Conservation (phyloP, 176 grass and related monocot genomes). For the Zoysia pacifica region DNA sequence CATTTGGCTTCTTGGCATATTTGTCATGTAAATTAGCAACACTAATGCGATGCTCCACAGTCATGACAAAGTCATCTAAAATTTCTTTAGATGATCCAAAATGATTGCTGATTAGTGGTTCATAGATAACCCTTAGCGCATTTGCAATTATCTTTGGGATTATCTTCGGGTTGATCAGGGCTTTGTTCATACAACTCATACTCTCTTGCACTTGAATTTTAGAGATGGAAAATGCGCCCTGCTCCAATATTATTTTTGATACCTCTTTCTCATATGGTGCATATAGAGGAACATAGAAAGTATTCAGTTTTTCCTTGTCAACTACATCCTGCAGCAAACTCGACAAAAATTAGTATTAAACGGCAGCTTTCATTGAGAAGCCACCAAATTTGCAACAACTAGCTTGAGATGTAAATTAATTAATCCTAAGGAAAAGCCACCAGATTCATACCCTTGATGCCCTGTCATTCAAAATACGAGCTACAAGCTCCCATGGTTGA, state of each 20-base stretch:
- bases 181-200: neutral
- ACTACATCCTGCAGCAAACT: neutral
- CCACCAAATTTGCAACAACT: too few relatives aligned
- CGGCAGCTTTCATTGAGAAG: too few relatives aligned
- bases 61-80: neutral
- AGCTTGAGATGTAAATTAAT: too few relatives aligned
- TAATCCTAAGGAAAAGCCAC: neutral
- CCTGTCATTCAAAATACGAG: neutral
- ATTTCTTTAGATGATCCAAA: neutral
- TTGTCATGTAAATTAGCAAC: neutral
- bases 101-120: neutral
- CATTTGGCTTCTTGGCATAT: neutral
- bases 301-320: neutral
- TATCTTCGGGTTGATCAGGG: neutral
- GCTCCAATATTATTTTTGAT: neutral
- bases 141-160: neutral
- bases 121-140: neutral
- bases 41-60: neutral
- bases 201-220: neutral
- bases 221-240: neutral
- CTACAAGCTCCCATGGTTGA: neutral
- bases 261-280: neutral
- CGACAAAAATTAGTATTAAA: too few relatives aligned
- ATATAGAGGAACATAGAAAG: neutral
- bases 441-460: neutral